Evolutionary conservation across 2,329 filamentous ascomycete species (phyloP), one percentile per base, ranked within the genome.

Genomic region (Neopestalotiopsis clavispora): DNA sequence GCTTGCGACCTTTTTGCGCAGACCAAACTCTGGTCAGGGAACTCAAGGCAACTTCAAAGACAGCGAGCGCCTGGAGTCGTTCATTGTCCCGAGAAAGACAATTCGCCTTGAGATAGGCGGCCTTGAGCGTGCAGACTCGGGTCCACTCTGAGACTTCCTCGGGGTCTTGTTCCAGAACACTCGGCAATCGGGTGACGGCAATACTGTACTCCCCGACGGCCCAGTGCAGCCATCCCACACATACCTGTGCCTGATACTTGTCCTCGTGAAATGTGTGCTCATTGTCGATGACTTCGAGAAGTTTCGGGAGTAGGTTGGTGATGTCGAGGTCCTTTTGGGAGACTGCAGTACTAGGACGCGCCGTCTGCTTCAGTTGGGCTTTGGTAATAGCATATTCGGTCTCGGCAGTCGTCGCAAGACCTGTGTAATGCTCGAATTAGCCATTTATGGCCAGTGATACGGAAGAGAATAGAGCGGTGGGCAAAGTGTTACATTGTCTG

Each of bases 181-280:
- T 85, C 4, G 93, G 93, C 14, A 97, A 83, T 68, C 84, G 87
- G 45, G 83, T 82, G 57, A 88, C 80, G 49, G 91, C 91, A 57
- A 89, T 78, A 1, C 83, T 84, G 72, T 92, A 92, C 73, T 97
- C 92, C 42, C 89, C 90, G 66, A 92, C 80, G 9, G 90, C 88
- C 89, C 93, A 97, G 76, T 97, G 90, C 74, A 97, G 85, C 92
- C 94, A 97, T 67, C 91, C 94, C 59, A 95, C 80, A 79, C 94
- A 96, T 65, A 96, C 90, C 70, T 90, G 91, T 40, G 94, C 95
- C 80, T 97, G 94, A 73, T 95, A 91, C 67, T 81, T 84, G 73
- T 92, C 90, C 77, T 91, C 86, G 13, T 80, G 78, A 72, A 85
- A 80, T 7, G 76, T 77, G 4, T 83, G 81, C 74, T 91, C 90